Conservation (phyloP, 2,329 filamentous ascomycete genomes). For the Lasiodiplodia citricola region DNA sequence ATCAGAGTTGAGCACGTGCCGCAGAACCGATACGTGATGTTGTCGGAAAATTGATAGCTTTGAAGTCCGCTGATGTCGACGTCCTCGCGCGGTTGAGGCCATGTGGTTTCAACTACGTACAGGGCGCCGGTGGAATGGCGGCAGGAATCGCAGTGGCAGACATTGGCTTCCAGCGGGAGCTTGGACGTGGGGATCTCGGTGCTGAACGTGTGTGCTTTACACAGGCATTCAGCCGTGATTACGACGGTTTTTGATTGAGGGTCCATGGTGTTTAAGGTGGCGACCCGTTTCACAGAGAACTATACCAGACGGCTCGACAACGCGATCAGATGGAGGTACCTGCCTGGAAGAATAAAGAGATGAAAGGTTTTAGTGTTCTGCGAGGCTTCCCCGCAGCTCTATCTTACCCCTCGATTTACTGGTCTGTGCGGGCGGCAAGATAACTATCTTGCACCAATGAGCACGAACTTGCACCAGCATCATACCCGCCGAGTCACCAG, state of each 20-base stretch:
- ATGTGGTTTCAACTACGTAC: constrained; percentile 44
- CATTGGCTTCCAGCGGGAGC: constrained; percentile 50
- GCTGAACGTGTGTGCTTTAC: constrained; percentile 51
- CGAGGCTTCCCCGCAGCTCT: too few species aligned
- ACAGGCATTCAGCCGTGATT: constrained; percentile 53
- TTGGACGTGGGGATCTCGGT: constrained; percentile 38
- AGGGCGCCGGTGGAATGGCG: constrained; percentile 53
- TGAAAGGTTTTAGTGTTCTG: too few species aligned
- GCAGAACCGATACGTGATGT: constrained; percentile 49
- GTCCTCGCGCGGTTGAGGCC: constrained; percentile 44
- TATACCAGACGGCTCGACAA: not conserved
- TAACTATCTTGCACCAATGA: too few species aligned
- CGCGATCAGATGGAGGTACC: not conserved
- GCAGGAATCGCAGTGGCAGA: constrained; percentile 60
- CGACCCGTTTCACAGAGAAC: not conserved
- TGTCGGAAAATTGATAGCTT: constrained; percentile 45
- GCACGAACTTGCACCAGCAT: too few species aligned
- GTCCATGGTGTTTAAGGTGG: not conserved
- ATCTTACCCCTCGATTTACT: too few species aligned
- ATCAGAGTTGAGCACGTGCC: constrained; percentile 51
- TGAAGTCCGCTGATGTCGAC: constrained; percentile 41
- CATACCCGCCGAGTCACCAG: too few species aligned
- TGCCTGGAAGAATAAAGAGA: too few species aligned
- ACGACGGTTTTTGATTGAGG: constrained; percentile 29
- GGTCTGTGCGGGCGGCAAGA: too few species aligned